Percentiles rank a stretch among this genome's conserved stretches.
Conservation (phyloP, 2,329 filamentous ascomycete species). For the Trichoderma afroharzianum region DNA sequence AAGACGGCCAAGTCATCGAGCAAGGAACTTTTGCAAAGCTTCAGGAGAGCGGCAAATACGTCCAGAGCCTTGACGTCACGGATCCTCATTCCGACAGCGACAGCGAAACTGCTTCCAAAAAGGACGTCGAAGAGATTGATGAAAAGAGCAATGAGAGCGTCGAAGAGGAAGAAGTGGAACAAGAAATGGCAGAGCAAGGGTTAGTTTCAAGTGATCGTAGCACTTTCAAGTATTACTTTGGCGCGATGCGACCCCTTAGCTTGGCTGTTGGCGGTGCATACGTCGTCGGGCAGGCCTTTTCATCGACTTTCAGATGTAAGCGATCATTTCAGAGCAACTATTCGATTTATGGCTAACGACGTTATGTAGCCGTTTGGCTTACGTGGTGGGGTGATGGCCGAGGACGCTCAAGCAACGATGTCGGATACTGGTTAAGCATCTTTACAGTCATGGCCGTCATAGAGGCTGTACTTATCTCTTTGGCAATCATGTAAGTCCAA, state of each 20-base stretch:
- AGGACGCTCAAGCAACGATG: slow-evolving; percentile 24
- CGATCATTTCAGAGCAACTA: not conserved
- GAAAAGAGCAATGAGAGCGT: not conserved
- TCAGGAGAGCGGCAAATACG: slow-evolving; percentile 34
- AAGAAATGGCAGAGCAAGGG: not conserved
- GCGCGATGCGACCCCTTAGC: slow-evolving; percentile 23
- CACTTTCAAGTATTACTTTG: slow-evolving; percentile 30
- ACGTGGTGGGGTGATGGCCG: slow-evolving; percentile 32
- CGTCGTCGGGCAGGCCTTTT: slow-evolving; percentile 21
- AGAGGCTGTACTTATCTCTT: slow-evolving; percentile 24
- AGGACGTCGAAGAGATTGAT: not conserved
- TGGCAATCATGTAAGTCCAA: slow-evolving; percentile 27
- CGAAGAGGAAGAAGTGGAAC: not conserved
- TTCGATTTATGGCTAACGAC: not conserved
- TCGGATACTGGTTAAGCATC: slow-evolving; percentile 31
- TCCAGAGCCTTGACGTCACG: slow-evolving; percentile 35
- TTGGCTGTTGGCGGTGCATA: slow-evolving; percentile 21
- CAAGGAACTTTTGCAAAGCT: slow-evolving; percentile 39
- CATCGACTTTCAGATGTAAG: slow-evolving; percentile 27
- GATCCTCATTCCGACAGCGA: slow-evolving; percentile 20
- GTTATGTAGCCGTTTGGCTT: slow-evolving; percentile 27
- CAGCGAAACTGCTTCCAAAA: not conserved
- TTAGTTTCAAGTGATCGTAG: slow-evolving; percentile 24
- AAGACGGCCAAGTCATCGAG: slow-evolving; percentile 38
- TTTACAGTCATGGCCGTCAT: slow-evolving; percentile 25